Conservation (phyloP, 345 rosid genomes). For the Lumnitzera littorea region DNA sequence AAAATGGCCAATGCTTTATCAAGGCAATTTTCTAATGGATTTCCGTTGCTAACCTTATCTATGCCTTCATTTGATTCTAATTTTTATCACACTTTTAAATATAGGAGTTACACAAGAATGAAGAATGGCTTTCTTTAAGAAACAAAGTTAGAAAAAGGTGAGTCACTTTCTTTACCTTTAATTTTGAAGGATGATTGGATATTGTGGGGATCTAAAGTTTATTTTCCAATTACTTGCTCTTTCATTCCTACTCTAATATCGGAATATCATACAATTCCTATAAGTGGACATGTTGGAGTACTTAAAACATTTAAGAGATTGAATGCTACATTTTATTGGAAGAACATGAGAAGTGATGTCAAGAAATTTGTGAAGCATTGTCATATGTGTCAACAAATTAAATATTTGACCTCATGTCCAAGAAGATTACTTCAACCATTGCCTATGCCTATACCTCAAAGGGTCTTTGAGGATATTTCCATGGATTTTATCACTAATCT, state of each 20-base stretch:
- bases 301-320: no score
- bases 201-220: no score
- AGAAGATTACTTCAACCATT: background rate
- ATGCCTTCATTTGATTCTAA: background rate
- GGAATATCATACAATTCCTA: no score
- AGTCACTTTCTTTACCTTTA: no score
- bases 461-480: background rate
- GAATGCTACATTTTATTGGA: background rate
- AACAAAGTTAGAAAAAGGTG: no score
- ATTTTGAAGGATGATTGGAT: no score
- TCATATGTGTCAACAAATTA: background rate
- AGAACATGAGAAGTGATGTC: background rate
- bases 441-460: background rate
- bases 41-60: background rate
- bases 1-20: background rate
- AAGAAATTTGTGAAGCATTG: background rate
- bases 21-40: background rate
- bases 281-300: no score
- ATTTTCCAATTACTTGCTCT: no score
- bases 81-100: background rate
- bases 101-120: no score
- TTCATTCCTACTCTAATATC: no score
- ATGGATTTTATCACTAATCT: slow-evolving; percentile 4
- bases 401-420: background rate
- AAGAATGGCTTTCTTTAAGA: no score